These are phyloP conservation scores for Botryosphaeria agaves DNA, from an alignment of 2,329 filamentous ascomycete species.

Conservation along the genomic window DNA sequence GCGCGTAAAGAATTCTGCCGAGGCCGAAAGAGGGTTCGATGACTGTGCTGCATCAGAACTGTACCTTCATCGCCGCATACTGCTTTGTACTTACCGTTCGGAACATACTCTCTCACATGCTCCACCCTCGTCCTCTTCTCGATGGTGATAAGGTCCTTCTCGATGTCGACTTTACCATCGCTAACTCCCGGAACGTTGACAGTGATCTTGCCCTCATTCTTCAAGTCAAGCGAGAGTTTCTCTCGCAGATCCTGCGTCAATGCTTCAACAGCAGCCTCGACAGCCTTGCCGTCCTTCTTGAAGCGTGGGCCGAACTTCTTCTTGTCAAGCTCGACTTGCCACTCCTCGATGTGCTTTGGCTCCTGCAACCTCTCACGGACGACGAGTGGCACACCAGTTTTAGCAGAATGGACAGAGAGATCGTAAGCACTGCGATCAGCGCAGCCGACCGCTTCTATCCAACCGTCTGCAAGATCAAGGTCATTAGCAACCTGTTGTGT, in stretches of 20 bases:
- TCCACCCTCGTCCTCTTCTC: slow-evolving; percentile 70
- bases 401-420: slow-evolving; percentile 78
- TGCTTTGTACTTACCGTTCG: too few relatives aligned
- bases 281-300: slow-evolving; percentile 81
- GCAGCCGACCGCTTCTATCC: slow-evolving; percentile 97
- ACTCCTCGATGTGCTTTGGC: slow-evolving; percentile 70
- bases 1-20: slow-evolving; percentile 77
- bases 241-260: slow-evolving; percentile 69
- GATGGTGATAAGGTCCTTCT: slow-evolving; percentile 64
- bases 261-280: slow-evolving; percentile 62
- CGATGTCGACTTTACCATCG: slow-evolving; percentile 61
- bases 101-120: slow-evolving; percentile 77
- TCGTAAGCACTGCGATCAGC: slow-evolving; percentile 94
- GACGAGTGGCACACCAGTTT: slow-evolving; percentile 71
- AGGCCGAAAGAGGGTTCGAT: slow-evolving; percentile 96
- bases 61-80: too few relatives aligned
- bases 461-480: slow-evolving; percentile 90
- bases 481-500: too few relatives aligned
- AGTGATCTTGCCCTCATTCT: slow-evolving; percentile 55
- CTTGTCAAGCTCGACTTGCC: slow-evolving; percentile 74
- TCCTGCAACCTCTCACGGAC: slow-evolving; percentile 68
- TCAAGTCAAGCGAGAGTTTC: slow-evolving; percentile 57
- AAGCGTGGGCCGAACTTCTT: slow-evolving; percentile 92
- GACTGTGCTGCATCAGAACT: too few relatives aligned
- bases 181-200: slow-evolving; percentile 53